Evolutionary conservation across 495 filamentous ascomycete genomes (phyloP).

Genomic region (Lepidopterella palustris): DNA sequence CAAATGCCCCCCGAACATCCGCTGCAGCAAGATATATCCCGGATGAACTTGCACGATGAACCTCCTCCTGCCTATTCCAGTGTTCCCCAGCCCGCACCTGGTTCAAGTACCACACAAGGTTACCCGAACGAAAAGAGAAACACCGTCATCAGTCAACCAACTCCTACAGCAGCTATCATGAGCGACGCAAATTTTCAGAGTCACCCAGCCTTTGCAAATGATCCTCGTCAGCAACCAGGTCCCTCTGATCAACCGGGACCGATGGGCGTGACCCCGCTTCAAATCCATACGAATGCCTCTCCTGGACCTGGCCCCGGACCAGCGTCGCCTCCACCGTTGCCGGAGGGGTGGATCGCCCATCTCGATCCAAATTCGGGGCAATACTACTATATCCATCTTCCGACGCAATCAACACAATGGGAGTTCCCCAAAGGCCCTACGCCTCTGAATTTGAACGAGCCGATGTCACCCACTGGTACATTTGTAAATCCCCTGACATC

Average conservation of each 20-base stretch:
- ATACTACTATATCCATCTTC: conserved; percentile 97
- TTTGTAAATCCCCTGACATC: conserved; percentile 69
- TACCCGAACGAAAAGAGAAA: conserved; percentile 73
- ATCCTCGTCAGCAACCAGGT: conserved; percentile 43
- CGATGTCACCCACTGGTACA: conserved; percentile 72
- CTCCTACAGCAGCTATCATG: conserved; percentile 18
- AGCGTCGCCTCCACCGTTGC: conserved; percentile 80
- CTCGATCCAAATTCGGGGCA: conserved; percentile 91
- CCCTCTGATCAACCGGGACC: conserved; percentile 32
- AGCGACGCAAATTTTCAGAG: conserved; percentile 42
- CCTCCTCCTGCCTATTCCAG: conserved; percentile 91
- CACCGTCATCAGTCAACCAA: conserved; percentile 29
- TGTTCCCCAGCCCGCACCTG: conserved; percentile 46
- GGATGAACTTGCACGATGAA: conserved; percentile 74
- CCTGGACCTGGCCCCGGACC: conserved; percentile 58
- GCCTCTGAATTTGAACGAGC: conserved; percentile 71
- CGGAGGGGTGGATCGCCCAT: conserved; percentile 98
- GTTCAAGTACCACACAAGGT: conserved; percentile 43
- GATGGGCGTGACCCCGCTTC: conserved; percentile 20
- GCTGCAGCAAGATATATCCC: conserved; percentile 79
- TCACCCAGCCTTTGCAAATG: conserved; percentile 87
- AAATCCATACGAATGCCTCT: conserved; percentile 38
- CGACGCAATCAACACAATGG: conserved; percentile 96
- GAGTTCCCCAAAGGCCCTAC: conserved; percentile 93
- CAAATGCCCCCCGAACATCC: conserved; percentile 46